Percentiles rank a stretch among this genome's conserved stretches.
Conservation (phyloP, 2,329 filamentous ascomycete species). For the Fusarium torulosum region DNA sequence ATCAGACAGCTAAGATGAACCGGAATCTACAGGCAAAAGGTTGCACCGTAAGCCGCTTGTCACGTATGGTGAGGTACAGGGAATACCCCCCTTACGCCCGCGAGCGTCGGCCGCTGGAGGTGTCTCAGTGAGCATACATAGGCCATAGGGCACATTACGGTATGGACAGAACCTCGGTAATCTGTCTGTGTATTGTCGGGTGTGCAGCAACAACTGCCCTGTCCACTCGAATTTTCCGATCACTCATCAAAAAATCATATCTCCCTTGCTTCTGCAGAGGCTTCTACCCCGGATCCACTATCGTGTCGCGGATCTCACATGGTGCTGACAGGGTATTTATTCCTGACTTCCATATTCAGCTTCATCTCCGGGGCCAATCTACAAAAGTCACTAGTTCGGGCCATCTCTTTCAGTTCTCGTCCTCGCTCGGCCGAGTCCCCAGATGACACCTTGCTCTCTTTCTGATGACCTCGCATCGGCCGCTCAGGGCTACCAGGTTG, state of each 20-base stretch:
- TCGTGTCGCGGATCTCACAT: slow-evolving; percentile 46
- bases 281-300: slow-evolving; percentile 49
- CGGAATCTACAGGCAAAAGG: slow-evolving; percentile 32
- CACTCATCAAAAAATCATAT: slow-evolving; percentile 32
- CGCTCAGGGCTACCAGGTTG: slow-evolving; percentile 27
- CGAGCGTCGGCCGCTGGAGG: slow-evolving; percentile 39
- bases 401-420: slow-evolving; percentile 3
- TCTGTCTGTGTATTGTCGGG: slow-evolving; percentile 27
- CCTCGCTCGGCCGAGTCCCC: slow-evolving; percentile 47
- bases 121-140: slow-evolving; percentile 15
- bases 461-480: slow-evolving; percentile 26
- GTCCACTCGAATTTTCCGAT: slow-evolving; percentile 23
- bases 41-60: slow-evolving; percentile 29
- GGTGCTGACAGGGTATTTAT: slow-evolving; percentile 29
- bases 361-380: slow-evolving; percentile 46
- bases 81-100: slow-evolving; percentile 26
- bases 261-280: slow-evolving; percentile 30
- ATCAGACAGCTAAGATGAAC: slow-evolving; percentile 31
- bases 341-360: slow-evolving; percentile 45
- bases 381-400: slow-evolving; percentile 8
- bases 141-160: slow-evolving; percentile 9
- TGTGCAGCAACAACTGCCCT: slow-evolving; percentile 9
- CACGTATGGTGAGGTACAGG: slow-evolving; percentile 8
- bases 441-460: slow-evolving; percentile 33
- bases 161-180: slow-evolving; percentile 33